phyloP scores from a whole-genome alignment of 768 basidiomycete genomes.

The Sarcodon sp. region DNA sequence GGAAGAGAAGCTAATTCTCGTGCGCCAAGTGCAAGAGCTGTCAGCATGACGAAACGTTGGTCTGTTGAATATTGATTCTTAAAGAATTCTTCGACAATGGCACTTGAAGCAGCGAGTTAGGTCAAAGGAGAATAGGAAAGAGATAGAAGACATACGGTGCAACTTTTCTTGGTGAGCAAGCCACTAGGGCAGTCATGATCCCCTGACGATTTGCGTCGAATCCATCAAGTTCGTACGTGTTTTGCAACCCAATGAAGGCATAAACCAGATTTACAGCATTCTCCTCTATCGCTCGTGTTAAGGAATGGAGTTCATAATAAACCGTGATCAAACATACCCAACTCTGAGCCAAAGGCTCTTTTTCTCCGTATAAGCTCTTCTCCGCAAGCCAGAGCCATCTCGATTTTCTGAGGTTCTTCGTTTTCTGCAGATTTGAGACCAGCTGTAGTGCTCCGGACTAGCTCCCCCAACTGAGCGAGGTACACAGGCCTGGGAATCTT shows the following conservation, averaged over 20 bases:
- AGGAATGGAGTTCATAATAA: constrained; percentile 1
- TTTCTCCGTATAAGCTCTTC: constrained; percentile 82
- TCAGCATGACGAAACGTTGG: constrained; percentile 78
- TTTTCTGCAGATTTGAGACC: constrained; percentile 35
- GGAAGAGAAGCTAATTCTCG: constrained; percentile 59
- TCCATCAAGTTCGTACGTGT: constrained; percentile 74
- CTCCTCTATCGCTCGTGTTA: constrained; percentile 46
- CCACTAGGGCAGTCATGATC: constrained; percentile 67
- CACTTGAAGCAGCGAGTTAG: constrained; percentile 25
- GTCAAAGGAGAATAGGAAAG: neutral
- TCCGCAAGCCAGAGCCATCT: constrained; percentile 69
- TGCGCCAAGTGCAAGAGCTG: constrained; percentile 76
- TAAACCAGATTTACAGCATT: constrained; percentile 77
- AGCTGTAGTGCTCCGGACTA: constrained; percentile 50
- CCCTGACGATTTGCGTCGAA: constrained; percentile 72
- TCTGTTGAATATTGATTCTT: constrained; percentile 82
- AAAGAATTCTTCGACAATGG: constrained; percentile 88
- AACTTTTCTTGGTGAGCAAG: constrained; percentile 63
- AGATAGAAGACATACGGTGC: constrained; percentile 52
- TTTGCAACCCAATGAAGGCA: constrained; percentile 58
- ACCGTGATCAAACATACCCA: constrained; percentile 40
- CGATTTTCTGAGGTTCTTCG: constrained; percentile 62
- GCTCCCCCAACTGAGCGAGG: constrained; percentile 67
- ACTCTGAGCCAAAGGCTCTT: constrained; percentile 72
- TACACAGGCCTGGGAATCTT: constrained; percentile 81